A percentile compares a stretch with the other conserved stretches of the same genome.
phyloP scores from a whole-genome alignment of 768 basidiomycete species.

The Lactifluus hygrophoroides region DNA sequence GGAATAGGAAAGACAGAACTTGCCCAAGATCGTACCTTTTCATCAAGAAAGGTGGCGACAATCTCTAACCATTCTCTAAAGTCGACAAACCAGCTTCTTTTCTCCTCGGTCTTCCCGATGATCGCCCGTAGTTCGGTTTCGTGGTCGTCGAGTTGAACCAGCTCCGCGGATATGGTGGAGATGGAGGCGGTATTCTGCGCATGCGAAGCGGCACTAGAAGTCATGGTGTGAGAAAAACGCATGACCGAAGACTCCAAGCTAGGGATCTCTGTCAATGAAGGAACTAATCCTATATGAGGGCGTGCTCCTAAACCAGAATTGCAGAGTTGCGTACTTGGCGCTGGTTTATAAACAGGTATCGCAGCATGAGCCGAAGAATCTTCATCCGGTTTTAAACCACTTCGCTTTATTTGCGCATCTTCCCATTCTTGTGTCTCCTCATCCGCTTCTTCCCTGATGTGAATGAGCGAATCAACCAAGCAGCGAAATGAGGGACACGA shows the following conservation, averaged over 20 bases:
- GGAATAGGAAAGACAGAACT: neutral
- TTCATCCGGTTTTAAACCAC: constrained; percentile 45
- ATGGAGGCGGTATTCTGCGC: constrained; percentile 49
- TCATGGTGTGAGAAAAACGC: constrained; percentile 51
- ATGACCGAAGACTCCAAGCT: constrained; percentile 51
- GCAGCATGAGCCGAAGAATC: constrained; percentile 28
- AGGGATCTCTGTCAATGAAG: constrained; percentile 53
- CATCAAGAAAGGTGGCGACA: constrained; percentile 78
- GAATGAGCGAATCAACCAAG: constrained; percentile 2
- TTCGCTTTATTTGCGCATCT: constrained; percentile 69
- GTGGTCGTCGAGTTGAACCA: constrained; percentile 51
- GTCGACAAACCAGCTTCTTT: constrained; percentile 71
- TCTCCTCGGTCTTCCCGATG: constrained; percentile 65
- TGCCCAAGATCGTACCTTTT: constrained; percentile 52
- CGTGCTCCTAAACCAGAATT: neutral
- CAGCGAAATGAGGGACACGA: constrained; percentile 25
- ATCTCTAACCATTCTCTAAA: constrained; percentile 78
- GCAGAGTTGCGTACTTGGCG: constrained; percentile 49
- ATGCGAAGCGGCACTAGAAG: constrained; percentile 60
- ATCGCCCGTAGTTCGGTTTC: constrained; percentile 69
- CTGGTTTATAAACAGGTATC: constrained; percentile 60
- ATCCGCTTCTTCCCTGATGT: constrained; percentile 62
- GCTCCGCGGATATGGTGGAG: constrained; percentile 50
- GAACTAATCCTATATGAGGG: constrained; percentile 42
- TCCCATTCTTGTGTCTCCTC: constrained; percentile 86